phyloP scores from a whole-genome alignment of 768 basidiomycete genomes.

The Tylopilus intermedius region DNA sequence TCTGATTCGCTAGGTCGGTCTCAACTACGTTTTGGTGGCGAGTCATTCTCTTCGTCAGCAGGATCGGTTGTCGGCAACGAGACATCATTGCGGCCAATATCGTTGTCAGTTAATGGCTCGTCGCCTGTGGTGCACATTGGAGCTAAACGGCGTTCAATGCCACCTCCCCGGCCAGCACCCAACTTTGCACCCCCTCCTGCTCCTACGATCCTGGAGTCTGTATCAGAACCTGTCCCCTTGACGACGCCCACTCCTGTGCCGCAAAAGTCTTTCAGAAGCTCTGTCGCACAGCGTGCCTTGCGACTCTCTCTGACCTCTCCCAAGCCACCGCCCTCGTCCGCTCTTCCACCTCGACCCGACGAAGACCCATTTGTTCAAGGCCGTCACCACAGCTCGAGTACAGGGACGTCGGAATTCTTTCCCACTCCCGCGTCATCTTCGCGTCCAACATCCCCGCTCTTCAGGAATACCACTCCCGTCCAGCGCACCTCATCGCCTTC shows the following conservation, averaged over 20 bases:
- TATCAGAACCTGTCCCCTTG: conserved; percentile 2
- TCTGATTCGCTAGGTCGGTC: conserved; percentile 33
- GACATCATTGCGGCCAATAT: conserved; percentile 17
- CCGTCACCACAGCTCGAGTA: conserved; percentile 34
- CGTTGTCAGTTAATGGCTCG: conserved; percentile 15
- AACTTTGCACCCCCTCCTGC: conserved; percentile 67
- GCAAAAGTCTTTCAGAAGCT: conserved; percentile 47
- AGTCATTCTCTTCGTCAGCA: conserved; percentile 10
- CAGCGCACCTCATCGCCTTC: conserved; percentile 25
- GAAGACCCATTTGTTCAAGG: conserved; percentile 33
- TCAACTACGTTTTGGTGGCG: conserved; percentile 10
- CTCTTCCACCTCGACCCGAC: conserved; percentile 65
- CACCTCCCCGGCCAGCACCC: conserved; percentile 71
- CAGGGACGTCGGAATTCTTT: conserved; percentile 27
- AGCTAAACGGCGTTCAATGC: conserved; percentile 57
- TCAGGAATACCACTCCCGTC: conserved; percentile 25
- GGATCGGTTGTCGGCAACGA: conserved; percentile 5
- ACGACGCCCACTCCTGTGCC: conserved; percentile 3
- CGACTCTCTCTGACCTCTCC: conserved; percentile 59
- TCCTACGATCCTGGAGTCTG: conserved; percentile 35
- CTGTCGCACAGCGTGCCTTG: conserved; percentile 52
- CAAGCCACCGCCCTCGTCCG: conserved; percentile 55
- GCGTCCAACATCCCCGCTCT: conserved; percentile 33
- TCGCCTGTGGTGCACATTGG: conserved; percentile 12
- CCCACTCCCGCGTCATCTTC: conserved; percentile 46